A percentile compares a stretch with the other conserved stretches of the same genome.
phyloP scores from a whole-genome alignment of 139 green algal genomes.

The Chlorella vulgaris region DNA sequence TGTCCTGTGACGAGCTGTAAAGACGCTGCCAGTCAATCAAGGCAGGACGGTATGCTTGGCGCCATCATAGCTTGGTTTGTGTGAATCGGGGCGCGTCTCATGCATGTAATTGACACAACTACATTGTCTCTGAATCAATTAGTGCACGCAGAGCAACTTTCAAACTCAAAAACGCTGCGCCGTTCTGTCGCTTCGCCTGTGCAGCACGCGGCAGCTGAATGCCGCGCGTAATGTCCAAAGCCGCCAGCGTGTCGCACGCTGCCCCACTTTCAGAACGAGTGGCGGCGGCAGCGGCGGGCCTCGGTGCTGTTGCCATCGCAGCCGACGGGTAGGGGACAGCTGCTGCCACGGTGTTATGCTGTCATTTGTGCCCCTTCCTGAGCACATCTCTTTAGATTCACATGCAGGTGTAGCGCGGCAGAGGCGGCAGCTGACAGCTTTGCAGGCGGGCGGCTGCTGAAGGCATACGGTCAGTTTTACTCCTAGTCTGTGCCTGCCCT shows the following conservation, averaged over 20 bases:
- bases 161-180: background rate
- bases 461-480: slow-evolving; percentile 6
- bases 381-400: too few species aligned
- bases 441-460: background rate
- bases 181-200: background rate
- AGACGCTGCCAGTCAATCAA: background rate
- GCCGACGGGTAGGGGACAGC: background rate
- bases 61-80: too few species aligned
- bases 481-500: too few species aligned
- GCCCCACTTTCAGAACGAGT: too few species aligned
- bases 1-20: slow-evolving; percentile 44
- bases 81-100: too few species aligned
- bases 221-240: background rate
- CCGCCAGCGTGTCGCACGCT: background rate
- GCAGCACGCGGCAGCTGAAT: background rate
- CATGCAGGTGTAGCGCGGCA: too few species aligned
- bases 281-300: too few species aligned
- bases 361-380: background rate
- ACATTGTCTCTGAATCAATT: too few species aligned
- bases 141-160: background rate
- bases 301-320: background rate
- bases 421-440: slow-evolving; percentile 6
- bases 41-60: too few species aligned
- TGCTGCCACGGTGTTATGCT: background rate
- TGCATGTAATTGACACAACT: too few species aligned